Percentiles rank a stretch among this genome's conserved stretches.
These are phyloP conservation scores for Phytophthora sp. DNA, from an alignment of 352 stramenopile species.

Conservation along the genomic window DNA sequence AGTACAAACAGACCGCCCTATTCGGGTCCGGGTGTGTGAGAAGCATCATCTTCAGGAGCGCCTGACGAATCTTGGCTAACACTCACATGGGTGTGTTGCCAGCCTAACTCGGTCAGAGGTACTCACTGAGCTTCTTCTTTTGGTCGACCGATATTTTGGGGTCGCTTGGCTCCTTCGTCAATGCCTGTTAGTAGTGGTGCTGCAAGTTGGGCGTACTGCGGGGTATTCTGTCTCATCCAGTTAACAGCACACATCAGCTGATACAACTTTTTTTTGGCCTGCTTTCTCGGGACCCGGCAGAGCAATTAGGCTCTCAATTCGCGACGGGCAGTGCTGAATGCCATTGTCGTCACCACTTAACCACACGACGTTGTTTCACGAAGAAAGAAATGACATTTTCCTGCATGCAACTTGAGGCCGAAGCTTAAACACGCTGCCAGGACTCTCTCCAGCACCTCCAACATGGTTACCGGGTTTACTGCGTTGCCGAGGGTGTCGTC, in stretches of 20 bases:
- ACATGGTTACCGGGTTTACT: not conserved
- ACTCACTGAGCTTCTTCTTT: too few species aligned
- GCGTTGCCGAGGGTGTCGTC: constrained; percentile 13
- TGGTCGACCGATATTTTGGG: too few species aligned
- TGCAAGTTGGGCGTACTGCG: too few species aligned
- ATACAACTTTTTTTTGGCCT: constrained; percentile 1
- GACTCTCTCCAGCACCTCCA: constrained; percentile 7
- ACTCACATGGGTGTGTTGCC: too few species aligned
- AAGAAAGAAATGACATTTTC: constrained; percentile 4
- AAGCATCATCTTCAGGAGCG: too few species aligned
- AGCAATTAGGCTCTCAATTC: not conserved
- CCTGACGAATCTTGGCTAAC: too few species aligned
- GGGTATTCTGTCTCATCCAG: constrained; percentile 4
- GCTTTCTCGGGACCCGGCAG: not conserved
- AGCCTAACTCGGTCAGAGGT: too few species aligned
- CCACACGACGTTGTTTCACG: constrained; percentile 7
- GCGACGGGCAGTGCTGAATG: constrained; percentile 4
- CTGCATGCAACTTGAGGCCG: constrained; percentile 5
- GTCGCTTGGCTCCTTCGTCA: too few species aligned
- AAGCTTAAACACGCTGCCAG: not conserved
- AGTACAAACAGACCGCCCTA: too few species aligned
- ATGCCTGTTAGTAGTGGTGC: too few species aligned
- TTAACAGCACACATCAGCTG: not conserved
- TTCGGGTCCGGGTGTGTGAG: too few species aligned
- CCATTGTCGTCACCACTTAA: not conserved